A percentile compares a stretch with the other conserved stretches of the same genome.
Conservation (phyloP, 1,139 yeast species). For the Suhomyces bolitotheri region DNA sequence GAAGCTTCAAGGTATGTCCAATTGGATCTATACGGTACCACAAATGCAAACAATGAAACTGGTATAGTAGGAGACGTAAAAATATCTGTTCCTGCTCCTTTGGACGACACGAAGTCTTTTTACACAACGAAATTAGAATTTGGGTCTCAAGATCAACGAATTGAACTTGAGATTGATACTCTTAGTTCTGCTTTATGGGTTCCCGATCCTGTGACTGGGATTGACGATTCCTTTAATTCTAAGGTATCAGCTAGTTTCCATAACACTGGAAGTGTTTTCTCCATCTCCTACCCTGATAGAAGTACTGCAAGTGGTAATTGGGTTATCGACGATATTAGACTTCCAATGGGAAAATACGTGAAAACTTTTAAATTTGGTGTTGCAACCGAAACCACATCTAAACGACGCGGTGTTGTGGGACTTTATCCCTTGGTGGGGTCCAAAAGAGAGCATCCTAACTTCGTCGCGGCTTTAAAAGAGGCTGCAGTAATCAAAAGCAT, state of each 20-base stretch:
- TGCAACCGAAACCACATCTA: conserved; percentile 18
- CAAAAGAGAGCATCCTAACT: conserved; percentile 15
- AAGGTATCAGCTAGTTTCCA: conserved; percentile 9
- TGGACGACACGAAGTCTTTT: conserved; percentile 4
- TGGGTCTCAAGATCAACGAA: conserved; percentile 14
- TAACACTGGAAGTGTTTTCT: conserved; percentile 12
- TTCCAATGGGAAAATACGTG: conserved; percentile 12
- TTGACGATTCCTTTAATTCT: conserved; percentile 2
- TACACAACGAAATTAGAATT: conserved; percentile 11
- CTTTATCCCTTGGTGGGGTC: conserved; percentile 3
- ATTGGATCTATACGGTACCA: conserved; percentile 14
- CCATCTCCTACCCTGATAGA: conserved; percentile 19
- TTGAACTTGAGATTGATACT: conserved; percentile 20
- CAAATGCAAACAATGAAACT: not conserved
- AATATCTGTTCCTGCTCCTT: conserved; percentile 3
- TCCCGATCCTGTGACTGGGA: conserved; percentile 1
- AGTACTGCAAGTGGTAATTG: conserved; percentile 18
- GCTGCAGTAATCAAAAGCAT: conserved; percentile 22
- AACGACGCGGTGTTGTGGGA: conserved; percentile 25
- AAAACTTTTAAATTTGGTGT: conserved; percentile 28
- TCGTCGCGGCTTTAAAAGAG: conserved; percentile 23
- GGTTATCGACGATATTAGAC: conserved; percentile 19
- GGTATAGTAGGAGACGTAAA: not conserved
- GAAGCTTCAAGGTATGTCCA: no score
- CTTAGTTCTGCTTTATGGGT: conserved; percentile 26